Percentiles rank a stretch among this genome's conserved stretches.
These are phyloP conservation scores for Diaporthe sp. DNA, from an alignment of 2,329 filamentous ascomycete genomes.

Conservation along the genomic window DNA sequence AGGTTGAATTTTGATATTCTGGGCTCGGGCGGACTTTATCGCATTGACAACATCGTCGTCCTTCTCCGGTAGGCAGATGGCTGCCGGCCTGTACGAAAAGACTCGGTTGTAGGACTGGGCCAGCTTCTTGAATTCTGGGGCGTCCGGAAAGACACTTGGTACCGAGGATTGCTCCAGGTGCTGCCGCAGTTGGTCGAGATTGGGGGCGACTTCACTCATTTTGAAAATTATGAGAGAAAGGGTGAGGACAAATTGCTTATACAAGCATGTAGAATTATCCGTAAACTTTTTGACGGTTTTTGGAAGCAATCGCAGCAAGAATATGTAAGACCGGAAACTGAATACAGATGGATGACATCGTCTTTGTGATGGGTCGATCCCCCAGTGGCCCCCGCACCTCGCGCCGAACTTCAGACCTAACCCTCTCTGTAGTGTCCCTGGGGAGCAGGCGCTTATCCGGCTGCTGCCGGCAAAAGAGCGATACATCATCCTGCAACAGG, in stretches of 20 bases:
- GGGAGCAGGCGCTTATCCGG: conserved; percentile 12
- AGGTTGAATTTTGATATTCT: conserved; percentile 60
- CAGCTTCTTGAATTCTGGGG: conserved; percentile 17
- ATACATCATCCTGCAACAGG: background rate
- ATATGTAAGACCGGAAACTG: background rate
- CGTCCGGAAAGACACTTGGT: conserved; percentile 28
- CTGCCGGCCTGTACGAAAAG: conserved; percentile 55
- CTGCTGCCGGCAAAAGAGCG: conserved; percentile 2
- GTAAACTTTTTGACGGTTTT: background rate
- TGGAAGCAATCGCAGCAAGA: background rate
- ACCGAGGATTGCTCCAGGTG: conserved; percentile 15
- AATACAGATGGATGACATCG: conserved; percentile 11
- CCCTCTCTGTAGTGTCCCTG: background rate
- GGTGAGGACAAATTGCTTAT: background rate
- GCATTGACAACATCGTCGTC: conserved; percentile 60
- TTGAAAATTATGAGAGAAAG: background rate
- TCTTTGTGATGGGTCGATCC: background rate
- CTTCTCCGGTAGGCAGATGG: conserved; percentile 59
- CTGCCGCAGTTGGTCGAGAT: conserved; percentile 1
- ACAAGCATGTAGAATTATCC: background rate
- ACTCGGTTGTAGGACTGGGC: conserved; percentile 50
- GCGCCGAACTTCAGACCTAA: background rate
- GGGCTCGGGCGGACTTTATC: conserved; percentile 58
- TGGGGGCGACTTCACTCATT: background rate
- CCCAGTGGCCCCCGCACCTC: background rate